Evolutionary conservation across 495 filamentous ascomycete species (phyloP), one percentile per base, ranked within the genome.

Genomic region (Tetracladium setigerum): DNA sequence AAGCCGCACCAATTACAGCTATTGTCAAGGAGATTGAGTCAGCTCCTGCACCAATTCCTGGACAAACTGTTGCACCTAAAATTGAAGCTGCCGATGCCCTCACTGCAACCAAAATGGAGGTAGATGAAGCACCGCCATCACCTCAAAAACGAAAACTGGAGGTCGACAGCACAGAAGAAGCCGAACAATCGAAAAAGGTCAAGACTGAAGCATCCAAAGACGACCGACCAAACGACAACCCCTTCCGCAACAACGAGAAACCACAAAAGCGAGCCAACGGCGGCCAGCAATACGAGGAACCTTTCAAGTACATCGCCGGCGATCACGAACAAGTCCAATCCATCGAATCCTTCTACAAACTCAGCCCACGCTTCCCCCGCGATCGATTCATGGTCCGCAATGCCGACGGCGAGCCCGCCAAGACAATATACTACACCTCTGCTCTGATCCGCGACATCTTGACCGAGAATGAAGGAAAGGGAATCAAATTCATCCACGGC

Each of bases 301-400:
- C 88, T 0, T 98, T 95, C 75, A 95, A 89, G 55, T 98, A 87
- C 63, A 71, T 98, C 44, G 57, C 78, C 11, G 67, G 77, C 0
- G 71, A 83, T 44, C 84, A 96, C 59, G 63, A 72, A 3, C 88
- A 91, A 49, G 78, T 97, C 19, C 57, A 79, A 17, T 68, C 74
- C 17, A 89, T 97, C 44, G 80, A 78, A 49, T 59, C 71, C 0
- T 97, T 96, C 69, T 98, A 95, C 68, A 67, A 83, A 32, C 70
- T 95, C 46, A 87, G 84, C 0, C 62, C 81, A 0, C 78, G 81
- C 34, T 98, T 98, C 73, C 92, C 92, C 0, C 69, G 77, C 5
- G 83, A 92, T 61, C 84, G 89, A 38, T 98, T 91, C 69, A 87
- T 98, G 80, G 92, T 98, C 45, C 83, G 90, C 52, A 98, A 98